phyloP scores from a whole-genome alignment of 805 yeast genomes.

The Cyberlindnera veronae region DNA sequence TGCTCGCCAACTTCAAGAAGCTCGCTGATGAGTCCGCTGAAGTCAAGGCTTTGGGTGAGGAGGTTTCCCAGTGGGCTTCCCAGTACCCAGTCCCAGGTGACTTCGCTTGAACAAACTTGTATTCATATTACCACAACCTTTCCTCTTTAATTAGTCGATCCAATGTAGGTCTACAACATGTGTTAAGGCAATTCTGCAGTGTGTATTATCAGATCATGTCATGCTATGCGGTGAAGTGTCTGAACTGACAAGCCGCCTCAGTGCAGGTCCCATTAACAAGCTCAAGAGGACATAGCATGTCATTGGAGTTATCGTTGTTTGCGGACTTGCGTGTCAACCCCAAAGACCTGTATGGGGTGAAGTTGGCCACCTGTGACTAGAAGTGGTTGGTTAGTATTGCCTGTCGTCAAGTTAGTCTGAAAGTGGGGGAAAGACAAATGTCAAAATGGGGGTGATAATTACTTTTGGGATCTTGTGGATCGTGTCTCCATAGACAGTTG shows the following conservation, averaged over 20 bases:
- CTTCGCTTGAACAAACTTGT: constrained; percentile 16
- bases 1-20: constrained; percentile 64
- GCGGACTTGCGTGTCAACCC: constrained; percentile 7
- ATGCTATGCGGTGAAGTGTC: constrained; percentile 18
- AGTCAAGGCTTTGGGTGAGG: constrained; percentile 57
- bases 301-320: constrained; percentile 1
- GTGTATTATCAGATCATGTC: too few species aligned
- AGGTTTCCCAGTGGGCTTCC: constrained; percentile 70
- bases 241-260: constrained; percentile 22
- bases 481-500: constrained; percentile 16
- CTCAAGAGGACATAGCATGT: constrained; percentile 24
- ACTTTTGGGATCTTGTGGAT: constrained; percentile 27
- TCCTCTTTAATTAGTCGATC: background rate
- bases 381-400: constrained; percentile 19
- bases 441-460: constrained; percentile 14
- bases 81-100: constrained; percentile 90
- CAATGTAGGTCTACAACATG: too few species aligned
- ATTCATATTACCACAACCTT: too few species aligned
- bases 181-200: too few species aligned
- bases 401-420: background rate
- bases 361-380: constrained; percentile 19
- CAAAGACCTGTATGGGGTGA: constrained; percentile 25
- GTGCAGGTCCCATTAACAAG: constrained; percentile 21
- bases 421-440: too few species aligned
- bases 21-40: constrained; percentile 62